Conservation (phyloP, 2,329 filamentous ascomycete species). For the Didymosphaeria variabile region DNA sequence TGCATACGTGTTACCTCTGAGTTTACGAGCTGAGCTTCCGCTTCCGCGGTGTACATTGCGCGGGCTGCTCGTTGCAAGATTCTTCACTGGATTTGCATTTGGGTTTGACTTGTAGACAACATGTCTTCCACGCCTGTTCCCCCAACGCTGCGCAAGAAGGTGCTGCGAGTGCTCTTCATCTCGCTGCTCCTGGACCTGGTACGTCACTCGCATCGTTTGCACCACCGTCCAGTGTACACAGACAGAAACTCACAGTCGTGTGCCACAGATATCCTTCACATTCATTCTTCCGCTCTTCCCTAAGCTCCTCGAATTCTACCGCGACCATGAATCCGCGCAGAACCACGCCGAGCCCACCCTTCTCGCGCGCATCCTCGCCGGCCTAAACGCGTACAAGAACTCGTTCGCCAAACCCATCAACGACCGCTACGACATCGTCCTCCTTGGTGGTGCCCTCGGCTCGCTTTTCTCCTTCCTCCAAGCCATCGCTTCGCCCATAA, state of each 20-base stretch:
- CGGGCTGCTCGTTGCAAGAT: neutral
- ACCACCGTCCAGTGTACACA: constrained; percentile 6
- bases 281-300: constrained; percentile 98
- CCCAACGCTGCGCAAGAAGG: constrained; percentile 72
- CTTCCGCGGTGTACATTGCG: neutral
- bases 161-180: constrained; percentile 86
- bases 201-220: constrained; percentile 48
- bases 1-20: constrained; percentile 4
- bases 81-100: constrained; percentile 13
- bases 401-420: constrained; percentile 92
- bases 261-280: constrained; percentile 89
- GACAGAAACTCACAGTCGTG: constrained; percentile 20
- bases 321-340: constrained; percentile 75
- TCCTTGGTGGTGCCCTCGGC: constrained; percentile 91
- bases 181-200: constrained; percentile 91
- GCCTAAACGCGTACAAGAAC: constrained; percentile 93
- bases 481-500: constrained; percentile 89
- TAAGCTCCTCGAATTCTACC: constrained; percentile 95
- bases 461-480: constrained; percentile 94
- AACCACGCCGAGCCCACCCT: constrained; percentile 66
- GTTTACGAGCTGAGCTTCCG: neutral
- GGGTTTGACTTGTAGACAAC: constrained; percentile 16
- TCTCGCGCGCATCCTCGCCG: constrained; percentile 79
- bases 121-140: constrained; percentile 43
- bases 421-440: constrained; percentile 94